Evolutionary conservation across 345 rosid genomes (phyloP).

Genomic region (Angophora floribunda): DNA sequence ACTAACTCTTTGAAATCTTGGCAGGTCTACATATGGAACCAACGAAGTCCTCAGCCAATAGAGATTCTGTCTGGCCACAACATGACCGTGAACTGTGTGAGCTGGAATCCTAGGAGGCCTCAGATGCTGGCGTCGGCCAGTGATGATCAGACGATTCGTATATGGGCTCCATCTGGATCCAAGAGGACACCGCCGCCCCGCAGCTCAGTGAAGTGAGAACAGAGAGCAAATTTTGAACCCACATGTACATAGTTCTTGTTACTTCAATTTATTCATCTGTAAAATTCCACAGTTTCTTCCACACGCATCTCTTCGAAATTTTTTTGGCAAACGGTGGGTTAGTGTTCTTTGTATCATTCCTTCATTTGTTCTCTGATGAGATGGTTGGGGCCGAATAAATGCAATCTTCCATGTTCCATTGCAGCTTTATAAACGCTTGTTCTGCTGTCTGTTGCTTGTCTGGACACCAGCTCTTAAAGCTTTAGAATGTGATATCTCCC

Average conservation of each 20-base stretch:
- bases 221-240: not conserved
- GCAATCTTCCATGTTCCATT: not conserved
- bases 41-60: conserved; percentile 34
- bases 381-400: not conserved
- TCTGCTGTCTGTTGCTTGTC: not conserved
- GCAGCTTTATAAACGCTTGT: not conserved
- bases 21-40: conserved; percentile 87
- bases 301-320: not conserved
- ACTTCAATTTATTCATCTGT: not conserved
- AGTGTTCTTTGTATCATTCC: not conserved
- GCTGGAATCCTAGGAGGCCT: conserved; percentile 78
- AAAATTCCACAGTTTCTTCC: not conserved
- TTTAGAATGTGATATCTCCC: not conserved
- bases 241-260: not conserved
- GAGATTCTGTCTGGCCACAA: conserved; percentile 72
- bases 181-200: not conserved
- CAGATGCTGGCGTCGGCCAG: conserved; percentile 84
- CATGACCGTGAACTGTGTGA: conserved; percentile 77
- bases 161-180: conserved; percentile 49
- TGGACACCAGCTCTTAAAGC: not conserved
- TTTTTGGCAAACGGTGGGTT: not conserved
- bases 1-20: not conserved
- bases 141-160: conserved; percentile 67
- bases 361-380: not conserved
- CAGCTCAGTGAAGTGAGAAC: not conserved